A percentile compares a stretch with the other conserved stretches of the same genome.
phyloP scores from a whole-genome alignment of 768 basidiomycete genomes.

The Plicaturopsis crispa region DNA sequence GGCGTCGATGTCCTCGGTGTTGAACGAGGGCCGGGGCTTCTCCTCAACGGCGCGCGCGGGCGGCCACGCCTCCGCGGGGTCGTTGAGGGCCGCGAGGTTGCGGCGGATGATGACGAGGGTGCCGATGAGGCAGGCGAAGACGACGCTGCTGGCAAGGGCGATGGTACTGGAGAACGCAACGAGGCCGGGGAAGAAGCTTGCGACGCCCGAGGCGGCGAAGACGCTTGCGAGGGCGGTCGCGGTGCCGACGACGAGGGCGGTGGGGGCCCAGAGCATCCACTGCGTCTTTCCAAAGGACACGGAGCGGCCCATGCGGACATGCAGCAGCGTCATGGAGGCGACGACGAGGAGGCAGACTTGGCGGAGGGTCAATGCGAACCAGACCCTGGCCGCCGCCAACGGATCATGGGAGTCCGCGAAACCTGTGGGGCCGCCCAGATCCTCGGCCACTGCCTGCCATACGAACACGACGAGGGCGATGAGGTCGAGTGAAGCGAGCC shows the following conservation, averaged over 20 bases:
- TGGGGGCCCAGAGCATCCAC: slow-evolving; percentile 70
- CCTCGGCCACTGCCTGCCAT: slow-evolving; percentile 58
- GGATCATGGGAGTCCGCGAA: slow-evolving; percentile 39
- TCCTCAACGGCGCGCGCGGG: slow-evolving; percentile 43
- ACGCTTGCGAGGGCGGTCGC: slow-evolving; percentile 56
- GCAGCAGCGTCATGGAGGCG: slow-evolving; percentile 51
- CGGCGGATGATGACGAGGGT: slow-evolving; percentile 61
- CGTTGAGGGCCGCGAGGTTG: slow-evolving; percentile 50
- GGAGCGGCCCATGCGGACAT: slow-evolving; percentile 63
- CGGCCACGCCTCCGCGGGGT: slow-evolving; percentile 52
- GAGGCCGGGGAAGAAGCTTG: slow-evolving; percentile 54
- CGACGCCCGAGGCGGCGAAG: slow-evolving; percentile 43
- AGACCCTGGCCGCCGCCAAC: slow-evolving; percentile 52
- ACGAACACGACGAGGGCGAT: slow-evolving; percentile 53
- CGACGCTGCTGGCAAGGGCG: slow-evolving; percentile 41
- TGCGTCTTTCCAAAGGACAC: slow-evolving; percentile 64
- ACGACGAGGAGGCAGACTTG: slow-evolving; percentile 65
- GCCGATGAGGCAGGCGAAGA: slow-evolving; percentile 51
- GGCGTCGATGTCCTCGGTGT: slow-evolving; percentile 65
- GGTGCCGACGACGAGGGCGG: slow-evolving; percentile 40
- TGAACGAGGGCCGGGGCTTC: slow-evolving; percentile 54
- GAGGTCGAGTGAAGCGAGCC: slow-evolving; percentile 64
- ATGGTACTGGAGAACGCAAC: slow-evolving; percentile 48
- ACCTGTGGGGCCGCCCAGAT: slow-evolving; percentile 36
- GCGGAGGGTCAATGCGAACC: slow-evolving; percentile 59